Conservation (phyloP, 1,284 basidiomycete species). For the Ceratobasidium sp. region DNA sequence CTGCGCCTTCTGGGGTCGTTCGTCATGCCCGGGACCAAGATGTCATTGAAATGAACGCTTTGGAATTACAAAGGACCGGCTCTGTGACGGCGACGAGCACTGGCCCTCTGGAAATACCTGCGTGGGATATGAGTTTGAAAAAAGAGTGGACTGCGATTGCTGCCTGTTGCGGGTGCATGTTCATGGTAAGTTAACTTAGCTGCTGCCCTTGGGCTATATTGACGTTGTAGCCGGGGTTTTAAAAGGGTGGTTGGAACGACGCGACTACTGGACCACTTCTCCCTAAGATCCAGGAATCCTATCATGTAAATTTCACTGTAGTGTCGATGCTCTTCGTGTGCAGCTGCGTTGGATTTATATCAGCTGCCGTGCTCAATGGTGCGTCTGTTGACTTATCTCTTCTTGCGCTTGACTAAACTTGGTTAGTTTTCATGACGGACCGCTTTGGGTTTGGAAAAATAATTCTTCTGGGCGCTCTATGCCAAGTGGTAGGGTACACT, state of each 20-base stretch:
- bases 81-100: not conserved
- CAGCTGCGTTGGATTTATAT: slow-evolving; percentile 57
- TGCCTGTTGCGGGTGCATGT: slow-evolving; percentile 37
- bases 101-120: slow-evolving; percentile 1
- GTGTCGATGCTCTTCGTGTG: slow-evolving; percentile 67
- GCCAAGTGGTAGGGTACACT: slow-evolving; percentile 64
- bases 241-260: slow-evolving; percentile 69
- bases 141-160: slow-evolving; percentile 39
- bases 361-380: not conserved
- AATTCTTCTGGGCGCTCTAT: slow-evolving; percentile 42
- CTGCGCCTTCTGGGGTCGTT: not conserved
- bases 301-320: slow-evolving; percentile 62
- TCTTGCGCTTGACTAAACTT: not conserved
- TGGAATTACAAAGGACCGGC: not conserved
- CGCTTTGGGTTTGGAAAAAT: slow-evolving; percentile 44
- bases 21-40: slow-evolving; percentile 24
- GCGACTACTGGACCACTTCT: slow-evolving; percentile 67
- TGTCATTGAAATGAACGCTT: slow-evolving; percentile 11
- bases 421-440: slow-evolving; percentile 39
- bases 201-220: too few relatives aligned
- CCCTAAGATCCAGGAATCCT: slow-evolving; percentile 68
- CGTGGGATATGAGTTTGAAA: slow-evolving; percentile 5
- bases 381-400: not conserved
- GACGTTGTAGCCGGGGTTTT: not conserved
- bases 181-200: slow-evolving; percentile 16